Base-by-base conservation (phyloP, 164 flowering plant species). In the Brasenia schreberi region DNA sequence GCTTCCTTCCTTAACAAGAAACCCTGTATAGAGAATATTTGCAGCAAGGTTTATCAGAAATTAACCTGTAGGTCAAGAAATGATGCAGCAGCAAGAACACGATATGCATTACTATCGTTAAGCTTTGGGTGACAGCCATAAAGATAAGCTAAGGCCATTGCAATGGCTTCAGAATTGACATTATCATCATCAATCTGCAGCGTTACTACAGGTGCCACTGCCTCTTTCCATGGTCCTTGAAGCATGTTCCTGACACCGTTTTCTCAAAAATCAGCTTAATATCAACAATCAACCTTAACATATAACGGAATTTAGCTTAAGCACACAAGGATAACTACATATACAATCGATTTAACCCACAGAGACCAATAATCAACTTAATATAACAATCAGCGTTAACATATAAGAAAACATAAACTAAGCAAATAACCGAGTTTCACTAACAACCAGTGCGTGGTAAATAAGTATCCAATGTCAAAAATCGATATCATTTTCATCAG, bases 141-240 rank as follows among this genome's bases (percentile, higher is more conserved):
- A 42, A 95, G 78, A 75, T 95, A 95, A 2, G 99, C 97, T 77
- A 95, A 77, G 45, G 97, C 87, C 73, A 81, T 78, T n/a, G 85
- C 84, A 73, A 95, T 86, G 6, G 99, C 88, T 65, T 92, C 97
- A 16, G 80, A 80, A 75, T 87, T 86, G 42, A 95, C 92, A 81
- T 92, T 92, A 63, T 76, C 85, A 76, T 95, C 99, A 77, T 95
- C 99, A 42, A 92, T 80, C 63, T 84, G 85, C 84, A 95, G 79
- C 18, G 84, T 85, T 70, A 95, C 77, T 18, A 82, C 64, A 59
- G 92, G 87, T 62, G 97, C 85, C 74, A 65, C 78, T 63, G 97
- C 93, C 75, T 95, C 97, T 79, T 87, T 89, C 97, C 99, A 92
- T 5, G 96, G 99, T 64, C 96, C 99, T 65, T 88, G 92, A 73